Base-by-base conservation (phyloP, 179 eudicot species). In the Heliamphora pulchella region DNA sequence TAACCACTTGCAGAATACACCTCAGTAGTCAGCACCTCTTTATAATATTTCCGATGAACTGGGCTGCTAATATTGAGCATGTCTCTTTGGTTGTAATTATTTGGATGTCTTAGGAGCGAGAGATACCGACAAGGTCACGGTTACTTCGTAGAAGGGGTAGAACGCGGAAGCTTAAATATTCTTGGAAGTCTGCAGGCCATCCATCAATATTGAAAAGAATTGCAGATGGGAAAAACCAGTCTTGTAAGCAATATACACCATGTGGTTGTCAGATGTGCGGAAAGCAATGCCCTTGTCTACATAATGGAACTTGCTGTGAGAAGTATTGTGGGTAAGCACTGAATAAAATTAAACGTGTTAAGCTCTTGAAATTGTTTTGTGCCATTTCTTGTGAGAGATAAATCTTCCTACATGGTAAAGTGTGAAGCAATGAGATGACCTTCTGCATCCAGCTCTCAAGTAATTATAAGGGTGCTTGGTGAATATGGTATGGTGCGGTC, bases 241-340 rank as follows among this genome's bases (percentile, higher is more conserved):
- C 89, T 20, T 86, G 87, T 78, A 90, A 86, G 82, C 99, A 91
- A 65, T 96, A 94, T 81, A 80, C 84, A 77, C 99, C 99, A 80
- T 96, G 99, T 85, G 81, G 87, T 69, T 96, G 99, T 85, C 73
- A 87, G 86, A 82, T 87, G 85, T 96, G 98, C 82, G 98, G 98
- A 79, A 94, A 96, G 83, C 87, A 94, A 74, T 96, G 99, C 86
- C 84, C 97, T 65, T 96, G 99, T 78, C 86, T 86, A 43, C 85
- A 82, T 77, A 88, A 87, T 72, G 98, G 93, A 85, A 91, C 86
- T 76, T 94, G 97, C 84, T 96, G 99, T 84, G 99, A 96, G 78
- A 96, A 96, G 84, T 96, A 94, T 70, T 96, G 99, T 82, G 97
- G 98, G 99, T 94, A 86, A 76, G 91, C 80, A 8, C 76, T 51